Percentiles rank a stretch among this genome's conserved stretches.
Conservation (phyloP, 2,329 filamentous ascomycete species). For the Fusarium euwallaceae region DNA sequence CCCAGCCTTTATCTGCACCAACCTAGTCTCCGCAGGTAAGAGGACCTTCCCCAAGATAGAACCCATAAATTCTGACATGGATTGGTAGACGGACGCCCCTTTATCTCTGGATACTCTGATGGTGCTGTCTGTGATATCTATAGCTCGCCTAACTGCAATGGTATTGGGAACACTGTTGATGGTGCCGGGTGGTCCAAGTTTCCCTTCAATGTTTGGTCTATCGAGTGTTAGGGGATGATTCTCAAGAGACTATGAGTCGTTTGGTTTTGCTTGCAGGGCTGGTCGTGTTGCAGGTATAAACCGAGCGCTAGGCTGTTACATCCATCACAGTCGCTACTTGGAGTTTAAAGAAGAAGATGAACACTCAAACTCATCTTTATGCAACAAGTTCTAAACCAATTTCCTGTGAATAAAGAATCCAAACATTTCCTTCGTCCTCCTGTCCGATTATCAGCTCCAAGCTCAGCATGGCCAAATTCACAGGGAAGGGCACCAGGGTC, state of each 20-base stretch:
- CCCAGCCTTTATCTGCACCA: neutral
- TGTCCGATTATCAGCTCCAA: rapidly evolving
- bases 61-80: neutral
- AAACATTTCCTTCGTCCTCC: rapidly evolving
- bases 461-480: neutral
- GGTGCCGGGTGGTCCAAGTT: neutral
- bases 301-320: rapidly evolving
- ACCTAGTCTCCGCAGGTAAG: neutral
- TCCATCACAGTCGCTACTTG: neutral
- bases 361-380: no score
- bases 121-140: neutral
- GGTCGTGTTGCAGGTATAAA: neutral
- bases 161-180: neutral
- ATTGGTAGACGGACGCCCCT: neutral
- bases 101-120: neutral
- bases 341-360: neutral
- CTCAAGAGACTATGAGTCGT: neutral
- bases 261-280: neutral
- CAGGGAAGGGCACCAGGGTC: neutral
- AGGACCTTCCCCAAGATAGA: neutral
- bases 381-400: rapidly evolving
- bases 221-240: constrained; percentile 2
- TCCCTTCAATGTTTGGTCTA: neutral
- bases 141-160: neutral
- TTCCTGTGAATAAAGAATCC: neutral